phyloP scores from a whole-genome alignment of 2,329 filamentous ascomycete species.

The Tolypocladium endophyticum region DNA sequence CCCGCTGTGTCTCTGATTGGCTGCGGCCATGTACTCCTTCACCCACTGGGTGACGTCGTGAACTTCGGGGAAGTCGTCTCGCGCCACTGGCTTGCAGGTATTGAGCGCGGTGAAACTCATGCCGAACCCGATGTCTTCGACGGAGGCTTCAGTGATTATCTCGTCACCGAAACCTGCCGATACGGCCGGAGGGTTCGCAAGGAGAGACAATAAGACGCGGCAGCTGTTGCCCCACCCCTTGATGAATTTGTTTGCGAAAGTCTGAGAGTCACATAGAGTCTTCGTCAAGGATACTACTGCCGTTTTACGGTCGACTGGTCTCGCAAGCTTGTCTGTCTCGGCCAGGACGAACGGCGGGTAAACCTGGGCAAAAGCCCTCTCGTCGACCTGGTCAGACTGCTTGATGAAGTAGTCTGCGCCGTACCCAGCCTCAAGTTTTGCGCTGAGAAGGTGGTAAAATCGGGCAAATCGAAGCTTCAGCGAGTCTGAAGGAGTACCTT shows the following conservation, averaged over 20 bases:
- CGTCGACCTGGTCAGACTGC: conserved; percentile 72
- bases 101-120: conserved; percentile 90
- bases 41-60: conserved; percentile 80
- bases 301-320: conserved; percentile 83
- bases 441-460: conserved; percentile 88
- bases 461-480: conserved; percentile 81
- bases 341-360: conserved; percentile 83
- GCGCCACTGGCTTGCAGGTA: conserved; percentile 66
- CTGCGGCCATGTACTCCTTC: conserved; percentile 62
- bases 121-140: conserved; percentile 91
- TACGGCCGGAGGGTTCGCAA: conserved; percentile 75
- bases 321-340: conserved; percentile 77
- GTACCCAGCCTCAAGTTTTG: conserved; percentile 66
- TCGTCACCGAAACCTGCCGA: conserved; percentile 58
- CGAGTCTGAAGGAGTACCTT: conserved; percentile 61
- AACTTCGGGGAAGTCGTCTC: conserved; percentile 81
- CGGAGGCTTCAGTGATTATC: conserved; percentile 74
- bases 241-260: conserved; percentile 71
- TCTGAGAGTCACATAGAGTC: conserved; percentile 74
- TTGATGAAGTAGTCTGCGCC: conserved; percentile 88
- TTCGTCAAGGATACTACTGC: conserved; percentile 91
- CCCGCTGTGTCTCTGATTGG: conserved; percentile 63
- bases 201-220: conserved; percentile 75
- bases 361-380: conserved; percentile 68
- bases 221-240: conserved; percentile 91